A percentile compares a stretch with the other conserved stretches of the same genome.
Conservation (phyloP, 2,329 filamentous ascomycete genomes). For the Nothophoma quercina region DNA sequence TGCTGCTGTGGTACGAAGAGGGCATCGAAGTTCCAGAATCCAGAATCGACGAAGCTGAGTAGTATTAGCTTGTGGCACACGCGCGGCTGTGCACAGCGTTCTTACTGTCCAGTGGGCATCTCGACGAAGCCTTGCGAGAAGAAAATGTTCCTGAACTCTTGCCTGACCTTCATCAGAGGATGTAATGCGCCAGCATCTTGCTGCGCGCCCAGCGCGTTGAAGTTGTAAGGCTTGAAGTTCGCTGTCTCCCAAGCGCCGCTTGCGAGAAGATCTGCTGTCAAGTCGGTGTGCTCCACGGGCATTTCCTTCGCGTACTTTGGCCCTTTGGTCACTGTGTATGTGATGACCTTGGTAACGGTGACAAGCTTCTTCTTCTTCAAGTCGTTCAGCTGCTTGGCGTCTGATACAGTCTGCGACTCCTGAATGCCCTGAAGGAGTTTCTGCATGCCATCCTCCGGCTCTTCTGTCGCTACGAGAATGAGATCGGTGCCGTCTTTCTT, state of each 20-base stretch:
- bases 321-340: slow-evolving; percentile 84
- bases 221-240: slow-evolving; percentile 85
- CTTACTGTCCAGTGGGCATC: slow-evolving; percentile 86
- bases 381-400: slow-evolving; percentile 79
- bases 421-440: slow-evolving; percentile 78
- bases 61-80: slow-evolving; percentile 13
- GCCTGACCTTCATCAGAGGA: slow-evolving; percentile 86
- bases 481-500: slow-evolving; percentile 67
- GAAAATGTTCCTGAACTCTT: slow-evolving; percentile 97
- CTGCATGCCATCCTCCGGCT: slow-evolving; percentile 80
- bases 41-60: slow-evolving; percentile 82
- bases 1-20: slow-evolving; percentile 98
- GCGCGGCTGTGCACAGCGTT: too few relatives aligned
- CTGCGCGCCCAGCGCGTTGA: slow-evolving; percentile 73
- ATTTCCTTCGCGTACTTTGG: slow-evolving; percentile 89
- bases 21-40: slow-evolving; percentile 99
- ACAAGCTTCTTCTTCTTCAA: slow-evolving; percentile 93
- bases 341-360: slow-evolving; percentile 81
- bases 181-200: slow-evolving; percentile 60
- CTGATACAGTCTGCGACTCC: slow-evolving; percentile 71
- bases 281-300: slow-evolving; percentile 90
- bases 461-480: slow-evolving; percentile 64
- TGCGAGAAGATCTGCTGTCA: slow-evolving; percentile 91
- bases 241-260: slow-evolving; percentile 91
- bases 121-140: slow-evolving; percentile 99